These are phyloP conservation scores for Penicillium verhagenii DNA, from an alignment of 495 filamentous ascomycete species.

Conservation along the genomic window DNA sequence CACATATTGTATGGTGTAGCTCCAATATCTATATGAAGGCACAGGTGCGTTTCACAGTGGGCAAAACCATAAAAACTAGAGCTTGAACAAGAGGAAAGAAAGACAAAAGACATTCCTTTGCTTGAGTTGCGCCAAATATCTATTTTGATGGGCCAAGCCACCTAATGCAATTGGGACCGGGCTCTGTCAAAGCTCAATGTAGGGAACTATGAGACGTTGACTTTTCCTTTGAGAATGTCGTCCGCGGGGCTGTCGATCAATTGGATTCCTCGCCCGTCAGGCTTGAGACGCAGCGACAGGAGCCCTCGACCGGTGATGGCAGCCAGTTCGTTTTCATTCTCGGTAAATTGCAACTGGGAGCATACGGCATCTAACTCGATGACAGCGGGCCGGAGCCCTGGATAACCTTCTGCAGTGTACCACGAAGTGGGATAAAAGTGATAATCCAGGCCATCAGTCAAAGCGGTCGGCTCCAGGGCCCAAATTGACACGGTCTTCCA, in stretches of 20 bases:
- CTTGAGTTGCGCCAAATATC: no score
- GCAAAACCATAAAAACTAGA: no score
- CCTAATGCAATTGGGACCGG: no score
- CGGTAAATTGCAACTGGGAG: slow-evolving; percentile 37
- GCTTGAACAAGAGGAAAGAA: no score
- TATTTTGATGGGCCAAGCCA: no score
- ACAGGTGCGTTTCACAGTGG: no score
- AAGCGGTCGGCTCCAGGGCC: slow-evolving; percentile 38
- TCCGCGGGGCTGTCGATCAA: not conserved
- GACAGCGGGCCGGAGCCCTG: slow-evolving; percentile 34
- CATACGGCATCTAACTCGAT: slow-evolving; percentile 42
- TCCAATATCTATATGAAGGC: no score
- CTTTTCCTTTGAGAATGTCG: not conserved
- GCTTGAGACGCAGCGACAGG: slow-evolving; percentile 37
- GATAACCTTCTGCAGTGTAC: slow-evolving; percentile 16
- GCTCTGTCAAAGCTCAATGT: not conserved
- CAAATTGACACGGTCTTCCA: slow-evolving; percentile 50
- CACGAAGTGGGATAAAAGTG: slow-evolving; percentile 34
- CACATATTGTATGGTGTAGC: no score
- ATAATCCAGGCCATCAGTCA: slow-evolving; percentile 26
- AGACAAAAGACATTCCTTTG: no score
- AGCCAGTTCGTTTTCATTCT: slow-evolving; percentile 41
- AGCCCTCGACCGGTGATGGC: slow-evolving; percentile 49
- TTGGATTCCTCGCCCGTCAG: slow-evolving; percentile 9
- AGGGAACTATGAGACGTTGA: not conserved